These are phyloP conservation scores for Aspergillus heteromorphus DNA, from an alignment of 495 filamentous ascomycete species.

Conservation along the genomic window DNA sequence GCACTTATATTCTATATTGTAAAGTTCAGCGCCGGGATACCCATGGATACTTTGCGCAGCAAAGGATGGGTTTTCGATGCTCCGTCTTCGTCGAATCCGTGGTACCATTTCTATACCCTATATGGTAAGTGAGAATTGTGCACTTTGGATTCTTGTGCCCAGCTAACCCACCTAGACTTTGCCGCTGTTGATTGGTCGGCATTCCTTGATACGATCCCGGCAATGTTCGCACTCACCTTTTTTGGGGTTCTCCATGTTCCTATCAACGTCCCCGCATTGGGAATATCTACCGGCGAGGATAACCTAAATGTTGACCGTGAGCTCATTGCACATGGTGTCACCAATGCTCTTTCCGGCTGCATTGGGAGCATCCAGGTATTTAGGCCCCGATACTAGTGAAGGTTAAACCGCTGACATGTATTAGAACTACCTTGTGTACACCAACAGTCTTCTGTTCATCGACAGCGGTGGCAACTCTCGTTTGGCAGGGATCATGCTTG, in stretches of 20 bases:
- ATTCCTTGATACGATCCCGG: conserved; percentile 72
- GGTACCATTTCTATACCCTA: conserved; percentile 94
- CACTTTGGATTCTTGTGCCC: background rate
- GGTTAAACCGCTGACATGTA: conserved; percentile 1
- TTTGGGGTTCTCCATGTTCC: conserved; percentile 96
- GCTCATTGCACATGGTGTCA: conserved; percentile 86
- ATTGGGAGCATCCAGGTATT: conserved; percentile 78
- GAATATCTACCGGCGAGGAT: conserved; percentile 83
- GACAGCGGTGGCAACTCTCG: conserved; percentile 82
- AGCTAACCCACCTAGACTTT: conserved; percentile 51
- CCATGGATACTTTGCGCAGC: conserved; percentile 56
- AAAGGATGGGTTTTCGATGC: conserved; percentile 87
- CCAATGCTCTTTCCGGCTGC: conserved; percentile 82
- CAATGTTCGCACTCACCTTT: conserved; percentile 96
- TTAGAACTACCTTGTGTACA: conserved; percentile 92
- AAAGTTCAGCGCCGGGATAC: conserved; percentile 55
- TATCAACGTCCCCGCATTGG: conserved; percentile 92
- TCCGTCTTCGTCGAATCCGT: conserved; percentile 77
- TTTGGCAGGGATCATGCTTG: conserved; percentile 80
- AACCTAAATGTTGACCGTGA: conserved; percentile 87
- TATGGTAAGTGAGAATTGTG: conserved; percentile 57
- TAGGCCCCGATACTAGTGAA: background rate
- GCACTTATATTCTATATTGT: conserved; percentile 80
- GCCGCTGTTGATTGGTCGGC: conserved; percentile 72
- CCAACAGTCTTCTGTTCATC: conserved; percentile 94